Percentiles rank a stretch among this genome's conserved stretches.
phyloP scores from a whole-genome alignment of 2,329 filamentous ascomycete species.

The Ophiostoma sp. region DNA sequence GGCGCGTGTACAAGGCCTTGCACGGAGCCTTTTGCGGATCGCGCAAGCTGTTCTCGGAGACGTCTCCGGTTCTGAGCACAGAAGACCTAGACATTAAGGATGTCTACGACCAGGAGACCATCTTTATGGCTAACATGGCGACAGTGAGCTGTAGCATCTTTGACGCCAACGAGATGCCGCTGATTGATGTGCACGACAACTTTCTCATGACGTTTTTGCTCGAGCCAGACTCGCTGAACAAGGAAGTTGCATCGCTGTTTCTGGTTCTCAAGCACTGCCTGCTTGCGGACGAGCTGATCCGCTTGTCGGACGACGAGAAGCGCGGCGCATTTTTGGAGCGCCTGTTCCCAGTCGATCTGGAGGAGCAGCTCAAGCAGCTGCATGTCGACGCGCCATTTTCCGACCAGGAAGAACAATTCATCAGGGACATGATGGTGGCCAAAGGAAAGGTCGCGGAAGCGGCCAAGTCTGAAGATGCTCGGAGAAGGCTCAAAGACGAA shows the following conservation, averaged over 20 bases:
- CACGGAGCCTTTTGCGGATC: conserved; percentile 34
- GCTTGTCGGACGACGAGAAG: conserved; percentile 22
- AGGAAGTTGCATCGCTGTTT: conserved; percentile 41
- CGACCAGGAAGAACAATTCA: conserved; percentile 26
- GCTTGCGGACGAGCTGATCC: conserved; percentile 18
- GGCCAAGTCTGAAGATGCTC: conserved; percentile 46
- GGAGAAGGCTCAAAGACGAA: conserved; percentile 37
- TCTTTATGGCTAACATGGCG: conserved; percentile 48
- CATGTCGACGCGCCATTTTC: conserved; percentile 30
- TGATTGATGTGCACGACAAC: conserved; percentile 42
- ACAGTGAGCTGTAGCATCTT: conserved; percentile 42
- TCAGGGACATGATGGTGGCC: conserved; percentile 28
- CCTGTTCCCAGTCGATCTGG: conserved; percentile 52
- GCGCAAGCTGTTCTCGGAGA: conserved; percentile 35
- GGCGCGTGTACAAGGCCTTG: conserved; percentile 35
- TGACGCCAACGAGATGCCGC: conserved; percentile 37
- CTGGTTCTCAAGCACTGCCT: conserved; percentile 43
- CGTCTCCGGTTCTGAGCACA: conserved; percentile 33
- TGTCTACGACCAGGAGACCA: conserved; percentile 37
- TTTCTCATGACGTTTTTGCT: conserved; percentile 43
- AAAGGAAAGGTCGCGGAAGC: conserved; percentile 47
- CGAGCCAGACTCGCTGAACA: conserved; percentile 38
- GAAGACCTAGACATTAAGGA: conserved; percentile 39
- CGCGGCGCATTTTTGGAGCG: conserved; percentile 42
- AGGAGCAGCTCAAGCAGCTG: conserved; percentile 39